A percentile compares a stretch with the other conserved stretches of the same genome.
Conservation (phyloP, 2,329 filamentous ascomycete species). For the Claviceps pazoutovae region DNA sequence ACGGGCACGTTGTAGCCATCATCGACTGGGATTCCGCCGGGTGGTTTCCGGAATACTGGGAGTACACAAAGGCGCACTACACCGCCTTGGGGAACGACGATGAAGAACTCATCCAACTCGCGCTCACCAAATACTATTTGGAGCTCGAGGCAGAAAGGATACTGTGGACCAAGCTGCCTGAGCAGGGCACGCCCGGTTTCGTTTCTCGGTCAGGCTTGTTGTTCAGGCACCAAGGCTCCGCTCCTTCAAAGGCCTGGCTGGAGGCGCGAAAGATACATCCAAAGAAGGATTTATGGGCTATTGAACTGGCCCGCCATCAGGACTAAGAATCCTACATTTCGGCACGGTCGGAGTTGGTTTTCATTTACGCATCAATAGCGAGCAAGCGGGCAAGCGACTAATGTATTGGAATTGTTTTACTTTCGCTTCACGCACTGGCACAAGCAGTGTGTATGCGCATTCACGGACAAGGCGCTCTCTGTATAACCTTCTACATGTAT, state of each 20-base stretch:
- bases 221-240: constrained; percentile 6
- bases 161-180: constrained; percentile 11
- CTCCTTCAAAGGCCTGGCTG: constrained; percentile 12
- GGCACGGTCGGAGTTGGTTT: neutral
- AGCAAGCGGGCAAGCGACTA: too few relatives aligned
- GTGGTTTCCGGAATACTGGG: constrained; percentile 22
- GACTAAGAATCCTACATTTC: neutral
- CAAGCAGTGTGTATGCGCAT: too few relatives aligned
- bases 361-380: neutral
- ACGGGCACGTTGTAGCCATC: constrained; percentile 14
- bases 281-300: constrained; percentile 11
- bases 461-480: too few relatives aligned
- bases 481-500: too few relatives aligned
- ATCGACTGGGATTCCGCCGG: constrained; percentile 21
- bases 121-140: constrained; percentile 11
- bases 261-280: constrained; percentile 10
- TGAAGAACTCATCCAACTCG: constrained; percentile 10
- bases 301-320: neutral
- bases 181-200: constrained; percentile 6
- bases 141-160: constrained; percentile 13
- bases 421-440: too few relatives aligned
- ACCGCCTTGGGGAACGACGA: constrained; percentile 7
- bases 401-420: too few relatives aligned
- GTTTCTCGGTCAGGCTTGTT: neutral
- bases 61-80: constrained; percentile 15